Evolutionary conservation across 1,284 basidiomycete genomes (phyloP).

Genomic region (Abortiporus biennis): DNA sequence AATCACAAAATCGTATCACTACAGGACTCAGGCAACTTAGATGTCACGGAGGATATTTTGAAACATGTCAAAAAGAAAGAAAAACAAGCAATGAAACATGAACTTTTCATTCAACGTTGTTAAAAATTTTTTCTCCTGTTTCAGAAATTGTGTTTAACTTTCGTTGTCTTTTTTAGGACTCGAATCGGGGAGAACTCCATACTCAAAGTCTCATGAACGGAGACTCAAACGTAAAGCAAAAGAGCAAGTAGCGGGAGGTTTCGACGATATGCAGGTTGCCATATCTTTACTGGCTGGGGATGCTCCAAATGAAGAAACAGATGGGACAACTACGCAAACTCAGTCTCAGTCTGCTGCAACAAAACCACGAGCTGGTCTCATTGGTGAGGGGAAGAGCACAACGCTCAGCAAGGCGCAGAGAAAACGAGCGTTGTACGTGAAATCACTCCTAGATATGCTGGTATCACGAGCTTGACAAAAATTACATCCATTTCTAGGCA

Average conservation of each 20-base stretch:
- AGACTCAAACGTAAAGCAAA: conserved; percentile 67
- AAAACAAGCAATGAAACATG: conserved; percentile 60
- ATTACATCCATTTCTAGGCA: conserved; percentile 35
- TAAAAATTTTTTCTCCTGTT: no score
- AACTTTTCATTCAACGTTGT: conserved; percentile 43
- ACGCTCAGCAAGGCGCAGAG: conserved; percentile 63
- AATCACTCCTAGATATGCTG: conserved; percentile 2
- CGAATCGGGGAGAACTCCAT: conserved; percentile 44
- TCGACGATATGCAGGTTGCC: conserved; percentile 53
- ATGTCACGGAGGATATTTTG: conserved; percentile 20
- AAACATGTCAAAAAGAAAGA: conserved; percentile 55
- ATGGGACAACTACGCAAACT: conserved; percentile 8
- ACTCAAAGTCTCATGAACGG: conserved; percentile 71
- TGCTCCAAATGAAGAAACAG: conserved; percentile 14
- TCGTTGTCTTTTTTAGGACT: no score
- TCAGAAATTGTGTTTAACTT: no score
- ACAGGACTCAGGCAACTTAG: conserved; percentile 43
- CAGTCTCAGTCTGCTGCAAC: conserved; percentile 14
- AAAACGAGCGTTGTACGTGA: conserved; percentile 63
- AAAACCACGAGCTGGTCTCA: conserved; percentile 40
- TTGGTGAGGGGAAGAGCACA: conserved; percentile 61
- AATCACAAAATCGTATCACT: not conserved
- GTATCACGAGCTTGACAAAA: conserved; percentile 8
- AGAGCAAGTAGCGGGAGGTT: conserved; percentile 60
- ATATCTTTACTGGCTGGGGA: conserved; percentile 39